Evolutionary conservation across 495 filamentous ascomycete genomes (phyloP).

Genomic region (Cetradonia linearis): DNA sequence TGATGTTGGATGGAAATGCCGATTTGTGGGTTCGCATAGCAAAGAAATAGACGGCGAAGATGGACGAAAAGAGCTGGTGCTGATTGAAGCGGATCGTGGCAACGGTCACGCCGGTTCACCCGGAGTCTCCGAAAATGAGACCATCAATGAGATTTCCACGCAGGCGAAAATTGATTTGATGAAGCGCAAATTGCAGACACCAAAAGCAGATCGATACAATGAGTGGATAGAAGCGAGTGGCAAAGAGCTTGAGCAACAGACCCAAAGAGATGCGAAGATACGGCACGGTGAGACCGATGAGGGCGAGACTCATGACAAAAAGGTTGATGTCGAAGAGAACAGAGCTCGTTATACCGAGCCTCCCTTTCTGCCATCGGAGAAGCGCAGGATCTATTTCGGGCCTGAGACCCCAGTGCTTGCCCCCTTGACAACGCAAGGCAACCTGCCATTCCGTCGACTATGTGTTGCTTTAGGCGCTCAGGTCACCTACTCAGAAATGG

Average conservation of each 20-base stretch:
- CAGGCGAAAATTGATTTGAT: slow-evolving; percentile 58
- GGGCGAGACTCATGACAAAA: slow-evolving; percentile 26
- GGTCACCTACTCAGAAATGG: slow-evolving; percentile 97
- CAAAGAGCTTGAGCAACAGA: slow-evolving; percentile 42
- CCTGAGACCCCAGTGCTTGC: slow-evolving; percentile 85
- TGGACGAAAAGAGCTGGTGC: slow-evolving; percentile 69
- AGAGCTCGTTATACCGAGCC: slow-evolving; percentile 72
- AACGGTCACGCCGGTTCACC: slow-evolving; percentile 24
- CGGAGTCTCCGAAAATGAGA: slow-evolving; percentile 45
- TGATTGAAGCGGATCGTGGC: slow-evolving; percentile 46
- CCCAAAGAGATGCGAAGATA: slow-evolving; percentile 19
- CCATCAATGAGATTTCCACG: slow-evolving; percentile 61
- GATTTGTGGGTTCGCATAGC: slow-evolving; percentile 73
- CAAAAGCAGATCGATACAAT: slow-evolving; percentile 65
- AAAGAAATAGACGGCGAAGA: slow-evolving; percentile 62
- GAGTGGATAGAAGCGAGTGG: slow-evolving; percentile 58
- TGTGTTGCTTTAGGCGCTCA: slow-evolving; percentile 83
- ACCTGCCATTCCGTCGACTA: slow-evolving; percentile 89
- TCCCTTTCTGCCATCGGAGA: slow-evolving; percentile 82
- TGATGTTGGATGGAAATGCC: slow-evolving; percentile 80
- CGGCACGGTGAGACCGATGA: slow-evolving; percentile 13
- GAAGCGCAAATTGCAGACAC: slow-evolving; percentile 52
- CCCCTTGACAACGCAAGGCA: slow-evolving; percentile 89
- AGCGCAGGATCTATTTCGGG: slow-evolving; percentile 84
- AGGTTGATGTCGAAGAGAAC: slow-evolving; percentile 46